Conservation (phyloP, 306 rosid species). For the Biancaea sappan region DNA sequence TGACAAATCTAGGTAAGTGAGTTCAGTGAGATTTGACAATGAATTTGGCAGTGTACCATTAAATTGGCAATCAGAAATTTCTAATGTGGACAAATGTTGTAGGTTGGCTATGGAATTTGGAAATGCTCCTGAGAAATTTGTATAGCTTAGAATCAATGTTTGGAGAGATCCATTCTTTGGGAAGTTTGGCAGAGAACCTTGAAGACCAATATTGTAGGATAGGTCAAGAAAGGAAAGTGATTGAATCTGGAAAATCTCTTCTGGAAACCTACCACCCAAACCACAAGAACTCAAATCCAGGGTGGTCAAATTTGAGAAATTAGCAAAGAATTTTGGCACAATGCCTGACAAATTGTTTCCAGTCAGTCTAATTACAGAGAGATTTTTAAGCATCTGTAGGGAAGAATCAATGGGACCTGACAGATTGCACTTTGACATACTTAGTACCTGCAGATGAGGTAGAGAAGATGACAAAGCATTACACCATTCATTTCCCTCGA, state of each 20-base stretch:
- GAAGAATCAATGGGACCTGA: constrained; percentile 40
- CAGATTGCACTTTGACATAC: constrained; percentile 43
- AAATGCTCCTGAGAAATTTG: constrained; percentile 32
- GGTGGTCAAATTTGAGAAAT: constrained; percentile 23
- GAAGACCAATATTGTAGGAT: not conserved
- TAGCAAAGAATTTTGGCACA: constrained; percentile 36
- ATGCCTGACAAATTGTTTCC: constrained; percentile 32
- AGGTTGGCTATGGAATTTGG: constrained; percentile 28
- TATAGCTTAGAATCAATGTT: not conserved
- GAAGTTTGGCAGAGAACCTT: constrained; percentile 34
- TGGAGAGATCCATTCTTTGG: not conserved
- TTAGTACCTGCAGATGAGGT: constrained; percentile 34
- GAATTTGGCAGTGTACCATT: constrained; percentile 29
- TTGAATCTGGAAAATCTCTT: constrained; percentile 29
- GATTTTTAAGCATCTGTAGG: constrained; percentile 3
- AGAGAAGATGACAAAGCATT: constrained; percentile 27
- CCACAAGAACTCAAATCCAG: constrained; percentile 22
- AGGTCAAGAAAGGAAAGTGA: constrained; percentile 19
- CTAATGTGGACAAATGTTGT: not conserved
- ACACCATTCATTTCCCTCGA: constrained; percentile 53
- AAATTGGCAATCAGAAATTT: not conserved
- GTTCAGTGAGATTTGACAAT: constrained; percentile 22
- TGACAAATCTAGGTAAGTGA: constrained; percentile 25
- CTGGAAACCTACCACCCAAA: constrained; percentile 37
- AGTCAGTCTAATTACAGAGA: constrained; percentile 34